Evolutionary conservation across 805 yeast species (phyloP).

Genomic region (Cyberlindnera japonica): DNA sequence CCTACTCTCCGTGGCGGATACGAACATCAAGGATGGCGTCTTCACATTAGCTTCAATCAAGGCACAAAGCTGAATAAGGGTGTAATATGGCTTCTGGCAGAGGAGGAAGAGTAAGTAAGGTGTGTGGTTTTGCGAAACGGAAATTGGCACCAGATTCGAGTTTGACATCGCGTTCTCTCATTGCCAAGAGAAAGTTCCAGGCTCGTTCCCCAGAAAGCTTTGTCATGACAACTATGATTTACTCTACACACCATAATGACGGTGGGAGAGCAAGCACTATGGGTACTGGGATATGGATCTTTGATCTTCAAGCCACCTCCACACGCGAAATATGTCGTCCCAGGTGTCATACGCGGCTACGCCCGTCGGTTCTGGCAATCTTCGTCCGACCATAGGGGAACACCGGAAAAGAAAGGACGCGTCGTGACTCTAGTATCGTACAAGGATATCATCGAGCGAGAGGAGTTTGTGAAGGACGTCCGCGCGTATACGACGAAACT

Average conservation of each 20-base stretch:
- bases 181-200: too few species aligned
- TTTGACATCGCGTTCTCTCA: too few species aligned
- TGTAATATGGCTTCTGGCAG: too few species aligned
- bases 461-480: slow-evolving; percentile 41
- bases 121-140: too few species aligned
- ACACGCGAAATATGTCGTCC: slow-evolving; percentile 51
- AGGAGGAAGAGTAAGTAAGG: too few species aligned
- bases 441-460: slow-evolving; percentile 44
- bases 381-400: slow-evolving; percentile 86
- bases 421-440: slow-evolving; percentile 77
- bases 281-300: slow-evolving; percentile 92
- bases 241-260: slow-evolving; percentile 10
- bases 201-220: too few species aligned
- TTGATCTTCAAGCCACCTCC: slow-evolving; percentile 90
- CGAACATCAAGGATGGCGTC: too few species aligned
- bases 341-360: slow-evolving; percentile 74
- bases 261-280: slow-evolving; percentile 39
- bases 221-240: background rate
- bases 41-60: too few species aligned
- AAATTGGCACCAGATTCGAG: too few species aligned
- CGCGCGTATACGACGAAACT: slow-evolving; percentile 24
- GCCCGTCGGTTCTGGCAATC: slow-evolving; percentile 89
- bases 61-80: too few species aligned
- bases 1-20: too few species aligned
- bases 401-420: slow-evolving; percentile 81